Base-by-base conservation (phyloP, 495 filamentous ascomycete species). In the Rusavskia elegans region DNA sequence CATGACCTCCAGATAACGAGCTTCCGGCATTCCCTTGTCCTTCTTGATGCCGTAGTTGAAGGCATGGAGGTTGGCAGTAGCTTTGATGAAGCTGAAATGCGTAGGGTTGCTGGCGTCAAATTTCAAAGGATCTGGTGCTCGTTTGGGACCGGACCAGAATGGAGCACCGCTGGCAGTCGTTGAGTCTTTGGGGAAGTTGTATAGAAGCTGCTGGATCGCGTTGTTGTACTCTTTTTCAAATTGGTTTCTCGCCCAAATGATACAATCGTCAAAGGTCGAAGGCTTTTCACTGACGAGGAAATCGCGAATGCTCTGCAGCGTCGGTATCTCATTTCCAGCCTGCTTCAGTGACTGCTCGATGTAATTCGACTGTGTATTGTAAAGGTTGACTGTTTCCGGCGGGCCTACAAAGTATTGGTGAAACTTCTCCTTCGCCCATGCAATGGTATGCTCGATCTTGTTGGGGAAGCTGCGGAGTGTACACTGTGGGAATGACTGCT, bases 61-160 rank as follows among this genome's bases (percentile, higher is more conserved):
- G 3, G 89, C 92, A 62, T 95, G 93, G 21, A 99, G 77, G 63
- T 94, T 89, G 23, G 92, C 87, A 5, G 79, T 92, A 35, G 92
- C 85, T 54, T 89, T 77, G 49, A 97, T 70, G 63, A 95, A 99
- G 25, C 75, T 76, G 55, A 88, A 77, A 64, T 99, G 92, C 19
- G 87, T 89, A 16, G 81, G 72, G 61, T 95, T 95, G 17, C 78
- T 68, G 51, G 80, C 70, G 60, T 93, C 86, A 55, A 99, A 99
- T 61, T 84, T 87, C 57, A 96, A 68, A 57, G 92, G 82, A 53
- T 90, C 84, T 10, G 93, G 93, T 7, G 93, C 93, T 61, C 93
- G 87, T 78, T 99, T 99, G 19, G 93, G 93, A 40, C 93, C 93
- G 51, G 90, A 96, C 93, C 93, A 99, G 74, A 99, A 99, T 1